Base-by-base conservation (phyloP, 139 green algal species). In the Chlorella sp. region DNA sequence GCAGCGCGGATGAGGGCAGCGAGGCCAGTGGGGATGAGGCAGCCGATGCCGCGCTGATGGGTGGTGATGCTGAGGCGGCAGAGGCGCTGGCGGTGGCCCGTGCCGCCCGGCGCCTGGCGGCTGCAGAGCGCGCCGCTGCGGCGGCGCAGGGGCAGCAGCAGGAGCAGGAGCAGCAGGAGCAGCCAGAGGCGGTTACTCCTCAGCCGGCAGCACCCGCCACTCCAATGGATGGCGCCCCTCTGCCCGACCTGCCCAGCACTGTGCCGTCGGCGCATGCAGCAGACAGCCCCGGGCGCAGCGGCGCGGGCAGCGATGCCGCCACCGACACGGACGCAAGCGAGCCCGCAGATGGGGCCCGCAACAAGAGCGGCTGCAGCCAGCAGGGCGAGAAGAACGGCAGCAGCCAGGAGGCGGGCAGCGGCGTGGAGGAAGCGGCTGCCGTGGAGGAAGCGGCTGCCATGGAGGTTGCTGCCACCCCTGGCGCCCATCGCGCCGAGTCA, bases 11-110 rank as follows among this genome's bases (percentile, higher is more conserved):
- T 6, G 47, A 51, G 9, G 64, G n/a, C 39, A 75, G 69, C 25
- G 41, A 38, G 21, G 39, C 34, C 26, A 80, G 73, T 32, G 74
- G 56, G 7, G 55, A 34, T 57, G 74, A 70, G 15, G 63, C 32
- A 11, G 55, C 32, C 34, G 51, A 47, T 23, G 74, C 44, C 18
- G 74, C 18, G n/a, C 20, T 69, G 51, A 25, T 32, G 26, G 75
- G 75, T 2, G 17, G 55, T 21, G 75, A 71, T 41, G 6, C 30
- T 1, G 75, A 82, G 75, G 57, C 57, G 13, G 75, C 57, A 36
- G 75, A 82, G 60, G 56, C 34, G 23, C 34, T 82, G 75, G 75
- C 56, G 34, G 75, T 82, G 56, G 75, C 75, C 1, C 56, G 75
- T 6, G 75, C 75, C 0, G 75, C 75, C 0, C 38, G 75, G n/a